These are phyloP conservation scores for Fusarium multiceps DNA, from an alignment of 2,329 filamentous ascomycete genomes.

Conservation along the genomic window DNA sequence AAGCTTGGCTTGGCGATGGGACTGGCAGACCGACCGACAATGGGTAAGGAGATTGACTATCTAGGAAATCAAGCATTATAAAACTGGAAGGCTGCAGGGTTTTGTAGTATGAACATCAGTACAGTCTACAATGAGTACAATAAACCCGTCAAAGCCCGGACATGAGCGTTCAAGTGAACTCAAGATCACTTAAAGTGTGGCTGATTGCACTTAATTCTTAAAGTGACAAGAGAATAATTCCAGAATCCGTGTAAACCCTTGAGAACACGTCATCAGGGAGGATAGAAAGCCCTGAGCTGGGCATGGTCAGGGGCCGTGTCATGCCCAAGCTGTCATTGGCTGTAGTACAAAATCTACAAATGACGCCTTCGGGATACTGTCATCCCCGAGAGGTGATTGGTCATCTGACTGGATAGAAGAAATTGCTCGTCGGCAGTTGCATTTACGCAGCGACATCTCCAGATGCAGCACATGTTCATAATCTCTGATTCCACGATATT, in stretches of 20 bases:
- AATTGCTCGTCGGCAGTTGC: neutral
- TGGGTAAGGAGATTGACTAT: too few species aligned
- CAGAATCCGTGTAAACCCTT: neutral
- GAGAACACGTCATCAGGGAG: neutral
- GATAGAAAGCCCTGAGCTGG: neutral
- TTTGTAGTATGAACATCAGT: neutral
- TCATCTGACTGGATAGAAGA: rapidly evolving
- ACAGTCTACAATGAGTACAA: too few species aligned
- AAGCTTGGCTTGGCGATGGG: too few species aligned
- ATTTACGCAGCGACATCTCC: too few species aligned
- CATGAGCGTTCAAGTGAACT: too few species aligned
- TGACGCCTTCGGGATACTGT: neutral
- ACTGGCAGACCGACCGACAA: too few species aligned
- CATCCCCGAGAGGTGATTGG: neutral
- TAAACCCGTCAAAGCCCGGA: too few species aligned
- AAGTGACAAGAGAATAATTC: neutral
- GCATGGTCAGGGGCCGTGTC: neutral
- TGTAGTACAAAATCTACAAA: rapidly evolving
- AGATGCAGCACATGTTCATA: too few species aligned
- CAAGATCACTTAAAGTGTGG: neutral
- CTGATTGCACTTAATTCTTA: neutral
- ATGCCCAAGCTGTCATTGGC: neutral
- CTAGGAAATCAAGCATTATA: too few species aligned
- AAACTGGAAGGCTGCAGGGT: too few species aligned
- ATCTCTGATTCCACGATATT: too few species aligned